Base-by-base conservation (phyloP, 23 red algal species). In the Cyanidioschyzon merolae region DNA sequence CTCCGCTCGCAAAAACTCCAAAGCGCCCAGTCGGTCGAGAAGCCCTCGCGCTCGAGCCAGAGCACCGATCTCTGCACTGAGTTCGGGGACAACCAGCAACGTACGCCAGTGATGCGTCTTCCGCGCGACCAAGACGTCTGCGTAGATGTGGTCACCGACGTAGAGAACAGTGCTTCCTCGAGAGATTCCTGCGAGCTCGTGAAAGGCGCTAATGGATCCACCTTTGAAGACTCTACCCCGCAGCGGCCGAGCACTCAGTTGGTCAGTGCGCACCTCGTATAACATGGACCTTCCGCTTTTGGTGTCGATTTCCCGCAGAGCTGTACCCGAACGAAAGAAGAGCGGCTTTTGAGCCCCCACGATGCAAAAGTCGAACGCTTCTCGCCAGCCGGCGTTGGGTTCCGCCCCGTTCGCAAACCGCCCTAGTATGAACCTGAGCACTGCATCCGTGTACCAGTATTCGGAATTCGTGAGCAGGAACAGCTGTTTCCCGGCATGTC, bases 71-170 rank as follows among this genome's bases (percentile, higher is more conserved):
- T 81, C 78, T 17, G 59, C 78, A 21, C 21, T 50, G 2, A 81
- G 38, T 29, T 81, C 78, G 0, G 58, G 78, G 37, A 81, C 68
- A 7, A 81, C 78, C 45, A 81, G 41, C 21, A 81, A 40, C 3
- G 78, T 71, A 0, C 78, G 78, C 78, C 78, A 81, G 18, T 81
- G 78, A 57, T 81, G 78, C 1, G 78, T 39, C 59, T 81, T 81
- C 2, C 68, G 59, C 45, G 78, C 59, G 34, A 81, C 38, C 54
- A 81, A 40, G 25, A 81, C 78, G 41, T 81, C 78, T 0, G 78
- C 59, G 59, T 71, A 81, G 3, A 81, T 57, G 41, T 81, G 78
- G 29, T 81, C 78, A 27, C 78, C 78, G 34, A 81, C 68, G 50
- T 81, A 81, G 45, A 81, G 68, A 17, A 81, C 78, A 34, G 59